Conservation (phyloP, 345 rosid species). For the Salix brachista region DNA sequence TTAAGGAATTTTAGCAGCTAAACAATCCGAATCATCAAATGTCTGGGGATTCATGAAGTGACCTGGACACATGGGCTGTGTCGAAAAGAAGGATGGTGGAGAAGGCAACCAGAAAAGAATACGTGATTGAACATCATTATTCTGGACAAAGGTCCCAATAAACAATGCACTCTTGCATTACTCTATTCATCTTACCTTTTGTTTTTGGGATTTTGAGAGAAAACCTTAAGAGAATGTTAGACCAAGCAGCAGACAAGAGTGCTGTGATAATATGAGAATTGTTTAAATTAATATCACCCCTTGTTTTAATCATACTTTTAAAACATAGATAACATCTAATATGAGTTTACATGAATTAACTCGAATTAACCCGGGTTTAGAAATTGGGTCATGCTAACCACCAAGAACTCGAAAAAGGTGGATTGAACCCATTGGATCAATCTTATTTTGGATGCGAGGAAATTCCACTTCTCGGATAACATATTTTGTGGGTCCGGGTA, state of each 20-base stretch:
- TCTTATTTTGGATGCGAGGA: no score
- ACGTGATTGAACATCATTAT: neutral
- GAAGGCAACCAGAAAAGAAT: neutral
- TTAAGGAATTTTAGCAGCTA: neutral
- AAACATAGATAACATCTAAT: no score
- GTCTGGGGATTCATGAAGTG: conserved; percentile 9
- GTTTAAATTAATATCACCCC: neutral
- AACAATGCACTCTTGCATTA: neutral
- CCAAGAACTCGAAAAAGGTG: neutral
- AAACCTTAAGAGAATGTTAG: no score
- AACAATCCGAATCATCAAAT: neutral
- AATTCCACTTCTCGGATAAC: accelerated
- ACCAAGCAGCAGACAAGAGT: neutral
- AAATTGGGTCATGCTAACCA: neutral
- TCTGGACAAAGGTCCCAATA: neutral
- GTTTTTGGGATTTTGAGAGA: neutral
- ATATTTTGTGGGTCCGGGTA: no score
- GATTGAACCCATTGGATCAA: conserved; percentile 18
- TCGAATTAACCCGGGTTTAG: neutral
- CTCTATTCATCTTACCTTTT: neutral
- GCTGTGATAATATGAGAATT: neutral
- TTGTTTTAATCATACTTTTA: neutral
- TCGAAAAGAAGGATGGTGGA: neutral
- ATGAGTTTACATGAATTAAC: no score
- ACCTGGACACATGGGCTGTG: conserved; percentile 18